Conservation (phyloP, 1,284 basidiomycete species). For the Tranzscheliella williamsii region DNA sequence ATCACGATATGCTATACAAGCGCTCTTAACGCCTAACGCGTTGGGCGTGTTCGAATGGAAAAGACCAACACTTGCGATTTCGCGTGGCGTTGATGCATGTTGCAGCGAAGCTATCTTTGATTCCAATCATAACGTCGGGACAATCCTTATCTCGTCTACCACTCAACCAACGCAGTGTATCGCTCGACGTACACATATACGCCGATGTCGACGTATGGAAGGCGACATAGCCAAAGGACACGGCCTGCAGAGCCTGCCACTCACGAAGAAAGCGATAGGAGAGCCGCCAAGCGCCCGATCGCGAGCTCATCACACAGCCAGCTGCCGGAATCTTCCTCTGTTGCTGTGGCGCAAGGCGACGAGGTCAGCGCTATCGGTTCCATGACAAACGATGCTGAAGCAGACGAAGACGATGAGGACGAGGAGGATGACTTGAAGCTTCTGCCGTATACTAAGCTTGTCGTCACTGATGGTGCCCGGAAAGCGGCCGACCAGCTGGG, state of each 20-base stretch:
- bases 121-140: too few relatives aligned
- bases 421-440: constrained; percentile 7
- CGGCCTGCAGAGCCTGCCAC: not conserved
- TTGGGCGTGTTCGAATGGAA: too few relatives aligned
- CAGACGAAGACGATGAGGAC: constrained; percentile 6
- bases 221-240: not conserved
- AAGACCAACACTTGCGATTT: too few relatives aligned
- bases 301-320: not conserved
- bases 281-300: not conserved
- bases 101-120: too few relatives aligned
- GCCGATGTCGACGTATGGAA: not conserved
- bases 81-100: too few relatives aligned
- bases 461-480: constrained; percentile 7
- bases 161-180: too few relatives aligned
- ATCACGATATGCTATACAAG: too few relatives aligned
- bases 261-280: not conserved
- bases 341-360: too few relatives aligned
- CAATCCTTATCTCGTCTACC: too few relatives aligned
- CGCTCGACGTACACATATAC: too few relatives aligned
- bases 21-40: too few relatives aligned
- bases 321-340: too few relatives aligned
- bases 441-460: constrained; percentile 4
- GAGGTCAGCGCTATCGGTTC: not conserved
- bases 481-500: constrained; percentile 21
- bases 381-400: not conserved